These are phyloP conservation scores for Calocybe gangraenosa DNA, from an alignment of 768 basidiomycete genomes.

Conservation along the genomic window DNA sequence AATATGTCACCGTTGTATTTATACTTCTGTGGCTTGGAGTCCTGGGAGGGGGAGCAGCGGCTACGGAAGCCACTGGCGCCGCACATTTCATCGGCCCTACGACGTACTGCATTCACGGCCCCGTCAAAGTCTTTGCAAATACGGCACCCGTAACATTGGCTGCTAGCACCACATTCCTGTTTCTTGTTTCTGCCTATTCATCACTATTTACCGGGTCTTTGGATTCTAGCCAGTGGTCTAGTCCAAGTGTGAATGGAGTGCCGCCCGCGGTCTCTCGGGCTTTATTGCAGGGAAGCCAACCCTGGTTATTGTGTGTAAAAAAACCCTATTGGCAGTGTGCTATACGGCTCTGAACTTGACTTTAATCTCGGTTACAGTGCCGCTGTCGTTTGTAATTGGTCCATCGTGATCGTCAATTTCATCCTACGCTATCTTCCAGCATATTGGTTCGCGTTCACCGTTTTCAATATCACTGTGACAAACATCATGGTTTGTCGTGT, in stretches of 20 bases:
- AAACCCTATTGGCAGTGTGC: too few relatives aligned
- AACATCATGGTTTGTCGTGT: conserved; percentile 7
- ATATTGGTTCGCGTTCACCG: conserved; percentile 4
- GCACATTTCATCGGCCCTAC: conserved; percentile 5
- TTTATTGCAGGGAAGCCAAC: too few relatives aligned
- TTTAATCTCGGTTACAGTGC: not conserved
- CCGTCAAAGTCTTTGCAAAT: not conserved
- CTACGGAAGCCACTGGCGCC: not conserved
- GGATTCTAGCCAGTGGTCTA: not conserved
- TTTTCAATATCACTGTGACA: conserved; percentile 3
- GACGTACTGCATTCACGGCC: conserved; percentile 4
- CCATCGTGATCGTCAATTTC: conserved; percentile 3
- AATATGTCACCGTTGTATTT: not conserved
- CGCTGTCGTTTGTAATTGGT: conserved; percentile 5
- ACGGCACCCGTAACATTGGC: conserved; percentile 2
- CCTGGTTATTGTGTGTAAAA: too few relatives aligned
- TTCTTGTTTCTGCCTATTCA: not conserved
- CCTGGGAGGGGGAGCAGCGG: not conserved
- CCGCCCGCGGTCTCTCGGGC: too few relatives aligned
- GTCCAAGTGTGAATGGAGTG: not conserved
- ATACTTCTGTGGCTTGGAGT: conserved; percentile 2
- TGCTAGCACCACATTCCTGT: not conserved
- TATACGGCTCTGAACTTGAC: too few relatives aligned
- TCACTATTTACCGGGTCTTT: too few relatives aligned
- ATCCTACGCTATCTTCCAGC: conserved; percentile 1